Evolutionary conservation across 1,284 basidiomycete species (phyloP).

Genomic region (Leccinum subrobustum): DNA sequence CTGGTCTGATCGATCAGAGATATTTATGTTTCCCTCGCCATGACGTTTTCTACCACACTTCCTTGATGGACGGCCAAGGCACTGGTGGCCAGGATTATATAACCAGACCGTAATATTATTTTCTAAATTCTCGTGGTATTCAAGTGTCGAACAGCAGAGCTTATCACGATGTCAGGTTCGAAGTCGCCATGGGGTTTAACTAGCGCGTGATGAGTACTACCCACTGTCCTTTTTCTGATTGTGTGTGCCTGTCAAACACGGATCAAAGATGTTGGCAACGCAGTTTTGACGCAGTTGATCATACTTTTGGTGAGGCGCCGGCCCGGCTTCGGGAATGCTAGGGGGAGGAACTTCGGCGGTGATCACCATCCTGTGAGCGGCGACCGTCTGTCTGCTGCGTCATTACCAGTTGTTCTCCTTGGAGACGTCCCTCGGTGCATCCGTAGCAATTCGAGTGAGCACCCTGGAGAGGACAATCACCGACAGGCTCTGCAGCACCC

Average conservation of each 20-base stretch:
- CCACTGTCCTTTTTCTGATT: conserved; percentile 35
- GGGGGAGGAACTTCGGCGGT: neutral
- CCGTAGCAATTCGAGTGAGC: neutral
- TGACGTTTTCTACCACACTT: neutral
- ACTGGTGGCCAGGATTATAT: neutral
- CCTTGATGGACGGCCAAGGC: neutral
- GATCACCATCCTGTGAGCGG: neutral
- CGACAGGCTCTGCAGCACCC: neutral
- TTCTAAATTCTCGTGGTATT: neutral
- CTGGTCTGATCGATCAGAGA: conserved; percentile 10
- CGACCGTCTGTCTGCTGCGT: neutral
- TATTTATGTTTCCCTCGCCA: neutral
- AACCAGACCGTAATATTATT: neutral
- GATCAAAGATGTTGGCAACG: conserved; percentile 36
- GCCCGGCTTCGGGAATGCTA: too few relatives aligned
- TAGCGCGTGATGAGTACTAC: conserved; percentile 33
- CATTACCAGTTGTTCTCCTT: neutral
- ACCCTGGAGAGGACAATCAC: neutral
- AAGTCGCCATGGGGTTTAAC: conserved; percentile 35
- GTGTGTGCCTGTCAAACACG: conserved; percentile 34
- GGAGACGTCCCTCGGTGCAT: neutral
- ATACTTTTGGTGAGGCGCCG: conserved; percentile 23
- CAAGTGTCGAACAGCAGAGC: neutral
- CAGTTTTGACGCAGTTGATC: conserved; percentile 39
- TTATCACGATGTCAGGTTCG: conserved; percentile 37